These are phyloP conservation scores for Mimosa bimucronata DNA, from an alignment of 306 rosid genomes.

Conservation along the genomic window DNA sequence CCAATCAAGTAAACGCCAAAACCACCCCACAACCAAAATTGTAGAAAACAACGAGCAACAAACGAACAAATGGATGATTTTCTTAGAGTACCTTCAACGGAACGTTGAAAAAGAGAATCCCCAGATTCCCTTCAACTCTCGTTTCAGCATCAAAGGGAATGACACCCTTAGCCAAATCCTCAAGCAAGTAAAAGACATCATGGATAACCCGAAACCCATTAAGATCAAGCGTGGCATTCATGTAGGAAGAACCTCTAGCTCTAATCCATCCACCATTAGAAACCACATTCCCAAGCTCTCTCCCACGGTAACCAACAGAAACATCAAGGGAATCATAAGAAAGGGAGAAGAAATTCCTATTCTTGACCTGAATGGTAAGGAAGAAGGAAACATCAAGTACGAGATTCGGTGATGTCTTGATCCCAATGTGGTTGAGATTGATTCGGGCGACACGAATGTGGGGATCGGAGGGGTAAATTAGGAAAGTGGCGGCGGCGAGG, in stretches of 20 bases:
- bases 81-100: conserved; percentile 66
- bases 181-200: conserved; percentile 74
- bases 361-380: conserved; percentile 57
- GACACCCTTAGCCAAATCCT: conserved; percentile 71
- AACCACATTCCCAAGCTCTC: conserved; percentile 60
- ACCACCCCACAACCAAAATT: neutral
- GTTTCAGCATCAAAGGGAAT: conserved; percentile 80
- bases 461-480: conserved; percentile 80
- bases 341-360: conserved; percentile 74
- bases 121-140: conserved; percentile 61
- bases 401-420: conserved; percentile 51
- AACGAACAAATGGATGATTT: neutral
- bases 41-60: neutral
- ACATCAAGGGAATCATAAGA: conserved; percentile 56
- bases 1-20: neutral
- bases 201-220: conserved; percentile 69
- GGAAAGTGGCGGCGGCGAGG: conserved; percentile 46
- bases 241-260: conserved; percentile 70
- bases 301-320: conserved; percentile 76
- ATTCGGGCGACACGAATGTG: conserved; percentile 54
- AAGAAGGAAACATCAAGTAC: conserved; percentile 73
- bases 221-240: conserved; percentile 64
- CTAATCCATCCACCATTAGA: conserved; percentile 58
- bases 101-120: conserved; percentile 61
- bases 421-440: conserved; percentile 55